Conservation (phyloP, 352 stramenopile genomes). For the Globisporangium heterothallicum region DNA sequence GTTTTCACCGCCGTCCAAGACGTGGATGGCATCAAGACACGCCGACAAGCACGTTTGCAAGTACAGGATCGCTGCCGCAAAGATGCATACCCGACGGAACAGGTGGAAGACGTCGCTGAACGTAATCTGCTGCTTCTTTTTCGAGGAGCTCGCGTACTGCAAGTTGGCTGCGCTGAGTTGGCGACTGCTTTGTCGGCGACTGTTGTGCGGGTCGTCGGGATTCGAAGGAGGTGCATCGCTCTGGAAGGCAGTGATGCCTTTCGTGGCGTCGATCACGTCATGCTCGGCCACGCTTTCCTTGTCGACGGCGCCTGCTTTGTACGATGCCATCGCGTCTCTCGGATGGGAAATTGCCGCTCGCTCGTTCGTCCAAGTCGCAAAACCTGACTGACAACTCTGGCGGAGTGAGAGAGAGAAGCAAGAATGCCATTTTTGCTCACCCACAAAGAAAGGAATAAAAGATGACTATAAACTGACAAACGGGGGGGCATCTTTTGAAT, state of each 20-base stretch:
- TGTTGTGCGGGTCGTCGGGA: background rate
- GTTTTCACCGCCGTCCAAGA: background rate
- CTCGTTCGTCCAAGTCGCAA: background rate
- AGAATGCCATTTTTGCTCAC: background rate
- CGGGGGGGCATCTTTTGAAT: too few species aligned
- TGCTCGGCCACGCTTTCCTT: background rate
- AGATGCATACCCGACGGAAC: background rate
- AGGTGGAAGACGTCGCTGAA: background rate
- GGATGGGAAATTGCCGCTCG: background rate
- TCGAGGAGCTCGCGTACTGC: background rate
- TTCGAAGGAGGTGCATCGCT: background rate
- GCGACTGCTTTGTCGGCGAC: background rate
- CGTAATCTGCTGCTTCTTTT: background rate
- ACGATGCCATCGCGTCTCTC: background rate
- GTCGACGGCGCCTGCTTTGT: background rate
- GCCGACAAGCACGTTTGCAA: background rate
- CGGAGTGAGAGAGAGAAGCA: too few species aligned
- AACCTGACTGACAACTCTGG: background rate
- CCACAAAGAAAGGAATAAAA: background rate
- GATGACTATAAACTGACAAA: too few species aligned
- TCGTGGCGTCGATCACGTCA: background rate
- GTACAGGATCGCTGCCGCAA: background rate
- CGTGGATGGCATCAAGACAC: background rate
- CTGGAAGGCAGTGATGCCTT: background rate
- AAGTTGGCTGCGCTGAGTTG: background rate